Evolutionary conservation across 441 rosid species (phyloP), one percentile per base, ranked within the genome.

Genomic region (Adansonia rubrostipa): DNA sequence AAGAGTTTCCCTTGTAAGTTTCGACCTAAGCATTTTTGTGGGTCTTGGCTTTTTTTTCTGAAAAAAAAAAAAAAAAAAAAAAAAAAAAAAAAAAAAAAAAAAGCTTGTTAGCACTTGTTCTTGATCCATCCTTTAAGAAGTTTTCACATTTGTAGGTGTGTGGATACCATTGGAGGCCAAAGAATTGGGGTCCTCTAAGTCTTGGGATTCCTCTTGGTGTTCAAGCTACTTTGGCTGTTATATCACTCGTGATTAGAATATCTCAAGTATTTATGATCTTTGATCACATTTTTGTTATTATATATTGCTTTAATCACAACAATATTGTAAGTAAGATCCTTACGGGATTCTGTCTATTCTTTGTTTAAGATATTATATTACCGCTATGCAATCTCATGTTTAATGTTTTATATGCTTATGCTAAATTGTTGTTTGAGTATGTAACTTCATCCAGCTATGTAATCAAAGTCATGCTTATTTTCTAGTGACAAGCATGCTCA

Each of bases 121-220:
- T 33, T 15, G 68, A 36, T 63, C 68, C 68, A 9, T 63, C 44
- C 33, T 63, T 63, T 20, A 63, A 63, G 68, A 36, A 63, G 10
- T 11, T 44, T 63, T 63, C 15, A 45, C 45, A 8, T 33, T 63
- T 63, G 47, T 33, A 15, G 44, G 11, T 6, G 45, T 33, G 68
- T 63, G 45, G 45, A 63, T 63, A 63, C 68, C 68, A 63, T 63
- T 63, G 20, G 68, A 63, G 45, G 68, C 68, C 45, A 63, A 63
- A 62, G 6, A 33, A 17, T 63, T 63, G 45, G 17, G 17, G 33
- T 45, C 19, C 68, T 14, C 42, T 4, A 36, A 36, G 42, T 36
- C 42, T 36, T 36, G 42, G 42, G 47, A 44, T 44, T 44, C 47
- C 47, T 44, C 47, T 44, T 44, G 47, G 9, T 44, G 47, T 44